Conservation (phyloP, 805 yeast genomes). For the Candida ascalaphidarum region DNA sequence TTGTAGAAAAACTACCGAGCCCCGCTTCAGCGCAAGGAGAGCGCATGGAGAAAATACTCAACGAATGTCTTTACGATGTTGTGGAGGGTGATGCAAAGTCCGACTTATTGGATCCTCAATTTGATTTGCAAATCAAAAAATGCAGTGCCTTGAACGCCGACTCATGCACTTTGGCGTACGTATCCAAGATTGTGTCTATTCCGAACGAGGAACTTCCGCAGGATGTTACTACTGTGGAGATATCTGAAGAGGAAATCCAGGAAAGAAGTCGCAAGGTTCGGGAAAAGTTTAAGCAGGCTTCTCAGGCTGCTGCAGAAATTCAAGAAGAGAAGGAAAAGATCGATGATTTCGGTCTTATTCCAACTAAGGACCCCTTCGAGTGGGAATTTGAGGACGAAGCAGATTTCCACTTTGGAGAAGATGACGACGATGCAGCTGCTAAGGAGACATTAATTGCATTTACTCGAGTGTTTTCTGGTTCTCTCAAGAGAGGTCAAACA, state of each 20-base stretch:
- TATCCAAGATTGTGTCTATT: slow-evolving; percentile 82
- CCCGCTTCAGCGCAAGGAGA: slow-evolving; percentile 69
- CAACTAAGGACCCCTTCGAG: slow-evolving; percentile 28
- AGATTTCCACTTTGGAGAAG: slow-evolving; percentile 25
- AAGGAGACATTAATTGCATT: slow-evolving; percentile 78
- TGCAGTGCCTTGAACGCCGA: slow-evolving; percentile 64
- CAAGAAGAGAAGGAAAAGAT: slow-evolving; percentile 11
- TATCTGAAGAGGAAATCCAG: slow-evolving; percentile 47
- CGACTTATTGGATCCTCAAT: slow-evolving; percentile 36
- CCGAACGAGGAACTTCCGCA: slow-evolving; percentile 76
- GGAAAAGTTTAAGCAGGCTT: slow-evolving; percentile 60
- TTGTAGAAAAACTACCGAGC: slow-evolving; percentile 78
- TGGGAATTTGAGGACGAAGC: slow-evolving; percentile 43
- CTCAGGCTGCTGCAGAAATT: slow-evolving; percentile 32
- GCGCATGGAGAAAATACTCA: slow-evolving; percentile 59
- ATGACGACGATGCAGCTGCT: slow-evolving; percentile 32
- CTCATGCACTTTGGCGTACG: slow-evolving; percentile 53
- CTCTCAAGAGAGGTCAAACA: slow-evolving; percentile 64
- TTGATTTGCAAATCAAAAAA: slow-evolving; percentile 47
- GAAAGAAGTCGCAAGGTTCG: slow-evolving; percentile 61
- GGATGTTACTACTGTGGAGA: slow-evolving; percentile 24
- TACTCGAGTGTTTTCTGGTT: slow-evolving; percentile 84
- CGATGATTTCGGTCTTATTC: slow-evolving; percentile 19
- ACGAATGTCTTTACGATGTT: slow-evolving; percentile 33
- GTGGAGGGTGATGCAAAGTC: slow-evolving; percentile 40